These are phyloP conservation scores for Claviceps humidiphila DNA, from an alignment of 2,329 filamentous ascomycete genomes.

Conservation along the genomic window DNA sequence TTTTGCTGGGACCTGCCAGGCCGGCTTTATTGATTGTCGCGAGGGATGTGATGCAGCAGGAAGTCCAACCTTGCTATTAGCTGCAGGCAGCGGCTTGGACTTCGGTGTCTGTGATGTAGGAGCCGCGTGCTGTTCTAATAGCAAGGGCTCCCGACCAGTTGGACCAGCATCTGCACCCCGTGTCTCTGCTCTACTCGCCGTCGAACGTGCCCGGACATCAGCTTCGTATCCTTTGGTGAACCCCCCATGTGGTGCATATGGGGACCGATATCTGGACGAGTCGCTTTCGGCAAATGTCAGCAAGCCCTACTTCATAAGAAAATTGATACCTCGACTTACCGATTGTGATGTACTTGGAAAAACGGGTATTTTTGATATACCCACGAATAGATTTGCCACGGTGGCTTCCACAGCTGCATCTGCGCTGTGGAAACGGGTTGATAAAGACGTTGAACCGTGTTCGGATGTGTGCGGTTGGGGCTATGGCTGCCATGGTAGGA, in stretches of 20 bases:
- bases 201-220: constrained; percentile 31
- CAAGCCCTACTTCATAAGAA: background rate
- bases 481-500: background rate
- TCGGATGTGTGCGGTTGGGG: constrained; percentile 3
- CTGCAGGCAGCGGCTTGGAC: constrained; percentile 12
- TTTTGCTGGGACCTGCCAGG: constrained; percentile 22
- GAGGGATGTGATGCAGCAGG: constrained; percentile 12
- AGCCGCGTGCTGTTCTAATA: background rate
- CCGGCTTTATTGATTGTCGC: constrained; percentile 17
- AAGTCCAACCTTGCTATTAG: constrained; percentile 21
- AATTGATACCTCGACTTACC: constrained; percentile 21
- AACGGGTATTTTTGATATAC: constrained; percentile 42
- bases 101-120: constrained; percentile 8
- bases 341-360: constrained; percentile 47
- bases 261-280: constrained; percentile 43
- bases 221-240: constrained; percentile 51
- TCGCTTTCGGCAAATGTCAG: constrained; percentile 26
- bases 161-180: background rate
- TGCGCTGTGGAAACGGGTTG: background rate
- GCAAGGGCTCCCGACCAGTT: background rate
- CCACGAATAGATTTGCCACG: constrained; percentile 24
- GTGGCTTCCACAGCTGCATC: constrained; percentile 15
- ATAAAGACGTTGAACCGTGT: background rate
- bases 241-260: constrained; percentile 42
- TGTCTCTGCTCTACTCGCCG: constrained; percentile 20